Conservation (phyloP, 1,284 basidiomycete species). For the Schizophyllum amplum region DNA sequence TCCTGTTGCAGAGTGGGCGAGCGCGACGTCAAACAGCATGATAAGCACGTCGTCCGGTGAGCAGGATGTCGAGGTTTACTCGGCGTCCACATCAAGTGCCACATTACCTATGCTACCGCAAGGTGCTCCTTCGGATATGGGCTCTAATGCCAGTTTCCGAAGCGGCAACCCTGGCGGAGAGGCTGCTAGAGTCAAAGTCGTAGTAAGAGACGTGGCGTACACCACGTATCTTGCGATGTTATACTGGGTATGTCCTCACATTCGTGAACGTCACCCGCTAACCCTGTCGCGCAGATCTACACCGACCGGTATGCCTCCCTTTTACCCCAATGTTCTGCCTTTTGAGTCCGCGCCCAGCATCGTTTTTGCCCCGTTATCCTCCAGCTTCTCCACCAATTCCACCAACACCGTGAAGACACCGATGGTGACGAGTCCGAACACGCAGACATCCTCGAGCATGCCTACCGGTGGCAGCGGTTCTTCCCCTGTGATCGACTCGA, state of each 20-base stretch:
- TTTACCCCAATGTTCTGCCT: not conserved
- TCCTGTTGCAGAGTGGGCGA: conserved; percentile 21
- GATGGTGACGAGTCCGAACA: not conserved
- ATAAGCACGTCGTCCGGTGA: conserved; percentile 6
- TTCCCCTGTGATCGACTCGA: conserved; percentile 23
- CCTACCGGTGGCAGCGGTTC: conserved; percentile 22
- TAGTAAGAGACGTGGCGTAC: conserved; percentile 75
- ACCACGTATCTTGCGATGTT: conserved; percentile 77
- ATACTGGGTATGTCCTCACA: conserved; percentile 57
- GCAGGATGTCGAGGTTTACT: not conserved
- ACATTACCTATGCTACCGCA: not conserved
- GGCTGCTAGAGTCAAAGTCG: conserved; percentile 37
- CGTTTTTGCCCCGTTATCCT: conserved; percentile 78
- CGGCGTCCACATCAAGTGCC: not conserved
- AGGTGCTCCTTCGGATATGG: conserved; percentile 1
- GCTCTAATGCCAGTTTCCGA: no score
- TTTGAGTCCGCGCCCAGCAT: conserved; percentile 34
- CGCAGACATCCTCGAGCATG: conserved; percentile 17
- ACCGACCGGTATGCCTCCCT: conserved; percentile 51
- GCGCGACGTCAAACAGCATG: conserved; percentile 9
- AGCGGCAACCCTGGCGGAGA: conserved; percentile 28
- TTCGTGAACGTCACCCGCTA: conserved; percentile 1
- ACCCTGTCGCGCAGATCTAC: conserved; percentile 53
- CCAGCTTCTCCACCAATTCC: conserved; percentile 38
- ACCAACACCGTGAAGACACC: not conserved